phyloP scores from a whole-genome alignment of 306 rosid species.

The Ochetophila trinervis region DNA sequence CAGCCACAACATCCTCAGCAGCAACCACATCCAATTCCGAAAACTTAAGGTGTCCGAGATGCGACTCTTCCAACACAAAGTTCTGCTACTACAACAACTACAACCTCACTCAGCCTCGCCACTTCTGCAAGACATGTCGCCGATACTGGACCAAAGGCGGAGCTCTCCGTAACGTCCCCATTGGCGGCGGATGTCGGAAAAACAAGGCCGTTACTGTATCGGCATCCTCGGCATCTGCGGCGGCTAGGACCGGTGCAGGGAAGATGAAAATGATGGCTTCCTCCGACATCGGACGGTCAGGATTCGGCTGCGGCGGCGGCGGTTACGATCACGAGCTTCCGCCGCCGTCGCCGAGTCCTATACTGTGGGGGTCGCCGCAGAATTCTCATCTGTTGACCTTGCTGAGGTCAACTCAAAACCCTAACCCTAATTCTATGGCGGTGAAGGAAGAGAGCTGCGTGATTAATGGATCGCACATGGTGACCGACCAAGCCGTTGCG shows the following conservation, averaged over 20 bases:
- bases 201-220: conserved; percentile 43
- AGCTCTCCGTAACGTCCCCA: conserved; percentile 64
- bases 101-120: conserved; percentile 98
- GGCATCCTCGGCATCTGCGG: conserved; percentile 32
- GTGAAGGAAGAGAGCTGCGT: conserved; percentile 56
- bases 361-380: conserved; percentile 91
- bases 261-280: conserved; percentile 55
- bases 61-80: conserved; percentile 83
- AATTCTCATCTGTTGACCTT: conserved; percentile 65
- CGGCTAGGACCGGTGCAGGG: conserved; percentile 30
- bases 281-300: conserved; percentile 51
- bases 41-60: conserved; percentile 67
- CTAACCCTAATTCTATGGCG: conserved; percentile 49
- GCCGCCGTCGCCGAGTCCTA: conserved; percentile 40
- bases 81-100: conserved; percentile 90
- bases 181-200: conserved; percentile 76
- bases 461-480: conserved; percentile 48
- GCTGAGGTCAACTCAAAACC: conserved; percentile 47
- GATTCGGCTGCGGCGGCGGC: conserved; percentile 25
- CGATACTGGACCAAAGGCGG: conserved; percentile 94
- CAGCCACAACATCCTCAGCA: background rate
- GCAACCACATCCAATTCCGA: conserved; percentile 39
- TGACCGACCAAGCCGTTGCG: conserved; percentile 40
- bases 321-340: conserved; percentile 46
- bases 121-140: conserved; percentile 97